Percentiles rank a stretch among this genome's conserved stretches.
These are phyloP conservation scores for Hypoxylon sp. DNA, from an alignment of 2,329 filamentous ascomycete genomes.

Conservation along the genomic window DNA sequence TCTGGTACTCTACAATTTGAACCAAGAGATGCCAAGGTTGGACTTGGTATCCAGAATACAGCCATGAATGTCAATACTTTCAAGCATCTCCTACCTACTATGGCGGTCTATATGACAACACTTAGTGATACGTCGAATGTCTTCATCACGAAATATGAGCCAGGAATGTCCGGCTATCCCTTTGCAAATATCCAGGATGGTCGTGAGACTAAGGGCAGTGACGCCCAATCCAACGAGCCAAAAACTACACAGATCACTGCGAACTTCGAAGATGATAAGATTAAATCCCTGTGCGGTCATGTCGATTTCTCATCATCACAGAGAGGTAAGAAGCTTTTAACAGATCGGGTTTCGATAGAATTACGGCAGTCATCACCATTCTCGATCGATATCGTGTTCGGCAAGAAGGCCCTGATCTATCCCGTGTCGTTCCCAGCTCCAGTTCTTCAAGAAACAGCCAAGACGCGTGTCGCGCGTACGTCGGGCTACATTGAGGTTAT, in stretches of 20 bases:
- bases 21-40: constrained; percentile 52
- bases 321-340: constrained; percentile 57
- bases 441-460: constrained; percentile 55
- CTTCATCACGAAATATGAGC: constrained; percentile 58
- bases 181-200: constrained; percentile 26
- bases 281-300: constrained; percentile 59
- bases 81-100: constrained; percentile 47
- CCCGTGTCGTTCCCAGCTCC: constrained; percentile 60
- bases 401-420: constrained; percentile 51
- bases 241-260: constrained; percentile 50
- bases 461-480: constrained; percentile 61
- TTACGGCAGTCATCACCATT: constrained; percentile 59
- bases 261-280: constrained; percentile 53
- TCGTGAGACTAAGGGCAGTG: neutral
- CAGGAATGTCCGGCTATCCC: constrained; percentile 49
- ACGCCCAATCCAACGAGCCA: constrained; percentile 1
- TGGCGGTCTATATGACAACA: constrained; percentile 55
- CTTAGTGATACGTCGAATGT: constrained; percentile 44
- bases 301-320: constrained; percentile 57
- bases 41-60: constrained; percentile 54
- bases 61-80: constrained; percentile 49
- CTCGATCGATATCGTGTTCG: constrained; percentile 60
- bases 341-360: constrained; percentile 57
- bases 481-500: constrained; percentile 63
- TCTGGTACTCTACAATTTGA: constrained; percentile 56